Conservation (phyloP, 768 basidiomycete genomes). For the Lenzites betulinus region DNA sequence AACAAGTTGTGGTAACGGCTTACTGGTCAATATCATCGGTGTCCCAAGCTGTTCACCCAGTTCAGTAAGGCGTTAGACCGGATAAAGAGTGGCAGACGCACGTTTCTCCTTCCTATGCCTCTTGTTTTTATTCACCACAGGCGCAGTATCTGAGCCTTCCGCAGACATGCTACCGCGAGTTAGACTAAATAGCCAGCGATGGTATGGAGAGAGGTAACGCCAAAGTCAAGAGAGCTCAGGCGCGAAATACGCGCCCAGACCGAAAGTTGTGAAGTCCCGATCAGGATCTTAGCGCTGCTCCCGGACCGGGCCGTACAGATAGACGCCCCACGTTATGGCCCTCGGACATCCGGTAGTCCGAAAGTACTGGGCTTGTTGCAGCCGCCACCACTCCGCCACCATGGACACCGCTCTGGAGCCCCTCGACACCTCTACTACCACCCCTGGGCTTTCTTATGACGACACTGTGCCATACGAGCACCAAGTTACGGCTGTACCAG, state of each 20-base stretch:
- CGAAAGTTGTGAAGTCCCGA: no score
- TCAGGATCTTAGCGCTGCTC: no score
- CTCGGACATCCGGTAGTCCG: background rate
- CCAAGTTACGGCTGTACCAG: slow-evolving; percentile 48
- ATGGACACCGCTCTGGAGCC: slow-evolving; percentile 54
- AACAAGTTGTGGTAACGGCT: slow-evolving; percentile 38
- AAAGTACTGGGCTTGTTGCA: background rate
- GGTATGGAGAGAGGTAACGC: background rate
- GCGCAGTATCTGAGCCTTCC: slow-evolving; percentile 24
- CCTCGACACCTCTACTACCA: background rate
- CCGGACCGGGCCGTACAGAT: background rate
- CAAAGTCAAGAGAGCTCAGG: background rate
- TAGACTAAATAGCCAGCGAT: no score
- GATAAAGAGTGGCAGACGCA: slow-evolving; percentile 42
- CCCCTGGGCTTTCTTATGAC: slow-evolving; percentile 49
- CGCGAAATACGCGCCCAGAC: background rate
- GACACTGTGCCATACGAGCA: slow-evolving; percentile 58
- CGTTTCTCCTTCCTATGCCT: slow-evolving; percentile 93
- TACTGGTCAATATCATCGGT: slow-evolving; percentile 99
- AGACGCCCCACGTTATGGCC: background rate
- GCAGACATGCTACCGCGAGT: background rate
- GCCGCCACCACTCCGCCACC: slow-evolving; percentile 35
- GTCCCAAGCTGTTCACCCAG: slow-evolving; percentile 80
- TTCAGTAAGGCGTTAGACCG: slow-evolving; percentile 10
- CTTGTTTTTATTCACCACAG: slow-evolving; percentile 78